Conservation (phyloP, 768 basidiomycete species). For the Rhodotorula kratochvilovae region DNA sequence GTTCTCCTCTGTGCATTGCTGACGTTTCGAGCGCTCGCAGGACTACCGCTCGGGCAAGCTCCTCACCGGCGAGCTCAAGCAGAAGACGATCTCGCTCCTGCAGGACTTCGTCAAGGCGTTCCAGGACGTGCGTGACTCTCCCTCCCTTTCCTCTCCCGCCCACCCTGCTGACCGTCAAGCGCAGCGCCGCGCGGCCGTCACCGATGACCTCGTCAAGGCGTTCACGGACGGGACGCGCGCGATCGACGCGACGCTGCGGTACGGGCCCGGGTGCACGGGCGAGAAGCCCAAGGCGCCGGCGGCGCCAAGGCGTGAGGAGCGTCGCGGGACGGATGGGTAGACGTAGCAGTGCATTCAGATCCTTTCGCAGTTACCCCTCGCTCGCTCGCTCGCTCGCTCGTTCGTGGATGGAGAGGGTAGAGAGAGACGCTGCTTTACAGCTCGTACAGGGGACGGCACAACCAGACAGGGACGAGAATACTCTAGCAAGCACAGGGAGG, state of each 20-base stretch:
- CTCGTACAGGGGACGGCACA: not conserved
- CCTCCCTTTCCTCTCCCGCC: slow-evolving; percentile 2
- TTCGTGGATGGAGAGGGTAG: not conserved
- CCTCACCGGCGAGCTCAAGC: slow-evolving; percentile 87
- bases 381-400: too few relatives aligned
- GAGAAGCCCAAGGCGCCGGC: slow-evolving; percentile 6
- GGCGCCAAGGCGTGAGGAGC: not conserved
- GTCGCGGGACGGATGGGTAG: not conserved
- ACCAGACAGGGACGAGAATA: not conserved
- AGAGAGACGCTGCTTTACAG: not conserved
- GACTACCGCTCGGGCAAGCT: slow-evolving; percentile 85
- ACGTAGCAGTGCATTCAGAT: not conserved
- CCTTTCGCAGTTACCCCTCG: not conserved
- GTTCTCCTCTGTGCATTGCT: not conserved
- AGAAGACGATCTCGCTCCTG: slow-evolving; percentile 72
- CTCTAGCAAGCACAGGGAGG: not conserved
- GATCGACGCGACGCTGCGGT: slow-evolving; percentile 54
- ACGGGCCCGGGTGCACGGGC: slow-evolving; percentile 35
- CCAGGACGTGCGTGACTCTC: slow-evolving; percentile 59
- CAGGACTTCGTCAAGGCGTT: slow-evolving; percentile 79
- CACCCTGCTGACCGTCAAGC: not conserved
- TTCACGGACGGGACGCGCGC: slow-evolving; percentile 79
- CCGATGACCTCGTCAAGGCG: slow-evolving; percentile 64
- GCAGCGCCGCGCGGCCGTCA: slow-evolving; percentile 73
- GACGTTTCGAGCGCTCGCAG: slow-evolving; percentile 49